These are phyloP conservation scores for Sporormia fimetaria DNA, from an alignment of 495 filamentous ascomycete species.

Conservation along the genomic window DNA sequence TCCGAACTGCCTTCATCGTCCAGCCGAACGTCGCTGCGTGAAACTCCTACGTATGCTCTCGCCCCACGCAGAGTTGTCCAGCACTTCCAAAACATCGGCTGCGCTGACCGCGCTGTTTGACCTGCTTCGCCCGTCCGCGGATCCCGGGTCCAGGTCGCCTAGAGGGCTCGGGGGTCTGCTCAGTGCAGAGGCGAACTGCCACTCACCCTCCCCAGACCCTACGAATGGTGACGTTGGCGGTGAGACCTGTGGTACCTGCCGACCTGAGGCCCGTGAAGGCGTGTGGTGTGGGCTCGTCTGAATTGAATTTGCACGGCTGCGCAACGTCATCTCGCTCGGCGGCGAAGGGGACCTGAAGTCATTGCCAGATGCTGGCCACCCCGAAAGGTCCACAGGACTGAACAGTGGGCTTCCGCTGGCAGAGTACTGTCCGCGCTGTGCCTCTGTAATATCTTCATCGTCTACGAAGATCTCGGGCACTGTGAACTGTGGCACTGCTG, in stretches of 20 bases:
- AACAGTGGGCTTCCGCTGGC: slow-evolving; percentile 21
- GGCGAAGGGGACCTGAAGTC: slow-evolving; percentile 17
- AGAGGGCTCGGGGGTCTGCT: slow-evolving; percentile 33
- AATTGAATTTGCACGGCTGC: slow-evolving; percentile 32
- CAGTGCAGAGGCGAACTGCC: slow-evolving; percentile 30
- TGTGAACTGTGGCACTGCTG: slow-evolving; percentile 62
- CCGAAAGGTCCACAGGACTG: slow-evolving; percentile 20
- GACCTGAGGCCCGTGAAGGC: slow-evolving; percentile 18
- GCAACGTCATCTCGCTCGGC: slow-evolving; percentile 19
- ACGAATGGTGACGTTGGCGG: slow-evolving; percentile 20
- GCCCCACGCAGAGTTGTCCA: slow-evolving; percentile 83
- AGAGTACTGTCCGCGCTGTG: slow-evolving; percentile 30
- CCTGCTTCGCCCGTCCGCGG: slow-evolving; percentile 35
- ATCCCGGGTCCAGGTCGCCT: slow-evolving; percentile 11
- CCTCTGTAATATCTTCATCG: slow-evolving; percentile 40
- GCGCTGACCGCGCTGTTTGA: slow-evolving; percentile 61
- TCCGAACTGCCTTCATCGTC: slow-evolving; percentile 17
- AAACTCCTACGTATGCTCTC: slow-evolving; percentile 84
- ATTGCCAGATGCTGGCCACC: slow-evolving; percentile 23
- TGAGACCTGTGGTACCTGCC: slow-evolving; percentile 20
- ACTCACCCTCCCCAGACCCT: slow-evolving; percentile 26
- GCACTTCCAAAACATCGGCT: slow-evolving; percentile 64
- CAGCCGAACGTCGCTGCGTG: slow-evolving; percentile 50
- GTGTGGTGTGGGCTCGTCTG: slow-evolving; percentile 27
- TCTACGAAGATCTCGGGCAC: slow-evolving; percentile 90